A percentile compares a stretch with the other conserved stretches of the same genome.
Evolutionary conservation across 805 yeast species (phyloP).

Genomic region (Ogataea siamensis): DNA sequence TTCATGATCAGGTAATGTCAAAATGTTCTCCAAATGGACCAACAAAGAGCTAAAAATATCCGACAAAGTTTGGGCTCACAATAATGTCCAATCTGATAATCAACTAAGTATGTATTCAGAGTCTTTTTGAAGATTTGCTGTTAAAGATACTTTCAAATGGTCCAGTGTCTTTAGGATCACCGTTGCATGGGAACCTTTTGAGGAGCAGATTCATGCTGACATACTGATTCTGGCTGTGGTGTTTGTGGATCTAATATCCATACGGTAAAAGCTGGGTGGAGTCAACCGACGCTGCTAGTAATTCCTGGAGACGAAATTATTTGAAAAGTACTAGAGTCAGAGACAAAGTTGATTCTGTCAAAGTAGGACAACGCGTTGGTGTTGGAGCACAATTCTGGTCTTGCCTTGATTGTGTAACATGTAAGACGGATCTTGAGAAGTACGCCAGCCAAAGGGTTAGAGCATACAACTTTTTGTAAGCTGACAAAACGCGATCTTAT

Average conservation of each 20-base stretch:
- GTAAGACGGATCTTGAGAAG: constrained; percentile 50
- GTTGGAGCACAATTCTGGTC: constrained; percentile 68
- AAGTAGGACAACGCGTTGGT: constrained; percentile 74
- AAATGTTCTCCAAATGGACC: background rate
- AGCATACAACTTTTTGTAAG: constrained; percentile 37
- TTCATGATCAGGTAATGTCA: too few relatives aligned
- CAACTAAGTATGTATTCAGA: constrained; percentile 30
- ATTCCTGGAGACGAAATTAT: constrained; percentile 65
- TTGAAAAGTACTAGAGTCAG: constrained; percentile 63
- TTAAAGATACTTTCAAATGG: constrained; percentile 36
- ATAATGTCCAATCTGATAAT: too few relatives aligned
- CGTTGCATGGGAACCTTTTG: constrained; percentile 38
- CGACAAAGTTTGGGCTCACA: too few relatives aligned
- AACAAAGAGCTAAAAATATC: constrained; percentile 11
- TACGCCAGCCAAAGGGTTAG: constrained; percentile 38
- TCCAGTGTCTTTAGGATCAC: constrained; percentile 28
- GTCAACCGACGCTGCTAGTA: constrained; percentile 33
- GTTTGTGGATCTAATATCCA: constrained; percentile 64
- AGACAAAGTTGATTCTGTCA: constrained; percentile 45
- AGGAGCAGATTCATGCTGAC: constrained; percentile 41
- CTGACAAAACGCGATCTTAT: constrained; percentile 39
- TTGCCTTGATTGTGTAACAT: constrained; percentile 63
- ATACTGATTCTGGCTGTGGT: constrained; percentile 45
- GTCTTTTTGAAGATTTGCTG: constrained; percentile 39
- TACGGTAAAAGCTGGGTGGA: constrained; percentile 50